Evolutionary conservation across 2,329 filamentous ascomycete genomes (phyloP).

Genomic region (Aphanoascus verrucosus): DNA sequence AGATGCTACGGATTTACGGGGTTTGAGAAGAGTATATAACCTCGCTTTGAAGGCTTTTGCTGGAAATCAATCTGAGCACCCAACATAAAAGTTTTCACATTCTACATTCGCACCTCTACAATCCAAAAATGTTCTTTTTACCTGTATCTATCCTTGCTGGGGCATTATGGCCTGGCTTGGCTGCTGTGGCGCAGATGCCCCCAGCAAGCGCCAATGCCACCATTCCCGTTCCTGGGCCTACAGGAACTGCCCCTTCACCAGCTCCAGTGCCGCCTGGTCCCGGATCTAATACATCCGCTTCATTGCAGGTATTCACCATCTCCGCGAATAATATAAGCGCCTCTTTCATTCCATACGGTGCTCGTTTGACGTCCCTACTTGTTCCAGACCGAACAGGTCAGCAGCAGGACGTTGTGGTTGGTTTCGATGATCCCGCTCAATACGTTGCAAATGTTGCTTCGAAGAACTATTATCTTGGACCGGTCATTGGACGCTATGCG

Average conservation of each 20-base stretch:
- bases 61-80: not conserved
- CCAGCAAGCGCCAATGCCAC: constrained; percentile 1
- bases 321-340: constrained; percentile 40
- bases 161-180: not conserved
- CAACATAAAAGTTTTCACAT: not conserved
- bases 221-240: not conserved
- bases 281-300: constrained; percentile 8
- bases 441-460: constrained; percentile 38
- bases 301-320: constrained; percentile 38
- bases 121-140: not conserved
- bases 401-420: constrained; percentile 41
- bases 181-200: not conserved
- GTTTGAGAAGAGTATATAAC: constrained; percentile 2
- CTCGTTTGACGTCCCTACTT: constrained; percentile 37
- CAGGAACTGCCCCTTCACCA: not conserved
- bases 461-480: constrained; percentile 40
- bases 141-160: not conserved
- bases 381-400: constrained; percentile 43
- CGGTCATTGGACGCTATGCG: constrained; percentile 43
- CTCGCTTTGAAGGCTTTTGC: not conserved
- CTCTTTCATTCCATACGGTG: constrained; percentile 40
- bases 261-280: not conserved
- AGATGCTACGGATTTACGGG: not conserved
- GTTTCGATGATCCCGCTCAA: constrained; percentile 39
- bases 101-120: not conserved